Evolutionary conservation across 805 yeast genomes (phyloP), one percentile per base, ranked within the genome.

Genomic region (Schizosaccharomyces lindneri): DNA sequence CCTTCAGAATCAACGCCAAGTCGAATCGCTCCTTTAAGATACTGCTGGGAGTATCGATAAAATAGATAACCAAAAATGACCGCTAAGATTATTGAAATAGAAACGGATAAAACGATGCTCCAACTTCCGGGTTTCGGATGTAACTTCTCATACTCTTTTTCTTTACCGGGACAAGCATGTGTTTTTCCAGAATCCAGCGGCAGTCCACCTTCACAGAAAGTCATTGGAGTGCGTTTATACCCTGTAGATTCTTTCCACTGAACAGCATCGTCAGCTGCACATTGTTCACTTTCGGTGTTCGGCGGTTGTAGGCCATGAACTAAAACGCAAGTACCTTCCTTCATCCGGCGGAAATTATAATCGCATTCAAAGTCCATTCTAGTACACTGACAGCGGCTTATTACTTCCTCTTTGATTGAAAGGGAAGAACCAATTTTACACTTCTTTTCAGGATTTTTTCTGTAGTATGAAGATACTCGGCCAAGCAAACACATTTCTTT

Each of bases 301-400:
- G 79, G 76, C 6, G 94, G 86, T 4, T 76, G 70, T 62, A 80
- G 74, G 0, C 96, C 97, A 24, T 76, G 74, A n/a, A 88, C 85
- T 51, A 88, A 77, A 69, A 81, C 81, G 73, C 98, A 93, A 2
- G 93, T 84, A 24, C 95, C 95, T 68, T 87, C 95, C 0, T 67
- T 64, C 61, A 81, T 82, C 63, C 83, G 77, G 63, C 72, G 79
- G 70, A 76, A 89, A 72, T 89, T 89, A 74, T 82, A 87, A 70
- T 93, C 98, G 77, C 98, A 93, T 71, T 93, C 98, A 68, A 75
- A 93, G 68, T 90, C 98, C 61, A 79, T 78, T 71, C 95, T 79
- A 0, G 93, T 77, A 73, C 98, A 93, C 1, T 83, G 69, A 73
- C 98, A 93, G 70, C 85, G 82, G 63, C 80, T 75, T 11, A 78